Conservation (phyloP, 768 basidiomycete genomes). For the Pisolithus tinctorius region DNA sequence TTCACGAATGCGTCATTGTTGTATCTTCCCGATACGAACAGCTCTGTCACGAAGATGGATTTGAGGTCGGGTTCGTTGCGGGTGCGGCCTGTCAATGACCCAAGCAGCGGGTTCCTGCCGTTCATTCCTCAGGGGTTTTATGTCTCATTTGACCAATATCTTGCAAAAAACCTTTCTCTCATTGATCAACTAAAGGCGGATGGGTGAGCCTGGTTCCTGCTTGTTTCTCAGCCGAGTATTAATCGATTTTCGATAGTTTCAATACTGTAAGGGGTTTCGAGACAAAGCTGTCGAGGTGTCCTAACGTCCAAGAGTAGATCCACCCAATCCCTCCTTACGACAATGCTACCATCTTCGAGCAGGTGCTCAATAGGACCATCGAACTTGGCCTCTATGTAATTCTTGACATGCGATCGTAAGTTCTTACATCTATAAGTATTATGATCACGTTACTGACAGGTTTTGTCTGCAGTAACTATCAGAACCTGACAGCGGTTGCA, state of each 20-base stretch:
- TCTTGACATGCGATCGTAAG: conserved; percentile 69
- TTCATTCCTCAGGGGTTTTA: conserved; percentile 73
- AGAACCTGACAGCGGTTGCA: conserved; percentile 52
- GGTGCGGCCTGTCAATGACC: conserved; percentile 26
- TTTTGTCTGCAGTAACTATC: conserved; percentile 38
- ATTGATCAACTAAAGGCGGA: conserved; percentile 52
- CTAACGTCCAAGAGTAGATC: conserved; percentile 34
- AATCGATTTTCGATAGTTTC: conserved; percentile 4
- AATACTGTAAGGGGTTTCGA: conserved; percentile 14
- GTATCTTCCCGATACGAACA: conserved; percentile 34
- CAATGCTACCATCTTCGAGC: conserved; percentile 36
- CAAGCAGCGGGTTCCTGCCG: conserved; percentile 23
- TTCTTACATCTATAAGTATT: background rate
- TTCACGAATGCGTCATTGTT: conserved; percentile 26
- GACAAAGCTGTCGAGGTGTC: conserved; percentile 13
- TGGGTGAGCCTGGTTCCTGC: conserved; percentile 30
- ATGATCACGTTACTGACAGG: background rate
- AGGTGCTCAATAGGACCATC: conserved; percentile 13
- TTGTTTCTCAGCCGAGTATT: background rate
- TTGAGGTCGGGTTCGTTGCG: conserved; percentile 40
- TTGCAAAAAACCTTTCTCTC: conserved; percentile 44
- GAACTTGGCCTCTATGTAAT: conserved; percentile 48
- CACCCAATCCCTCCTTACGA: conserved; percentile 68
- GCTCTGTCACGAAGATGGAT: conserved; percentile 43
- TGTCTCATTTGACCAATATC: conserved; percentile 48